These are phyloP conservation scores for Podospora pseudocomata DNA, from an alignment of 495 filamentous ascomycete species.

Conservation along the genomic window DNA sequence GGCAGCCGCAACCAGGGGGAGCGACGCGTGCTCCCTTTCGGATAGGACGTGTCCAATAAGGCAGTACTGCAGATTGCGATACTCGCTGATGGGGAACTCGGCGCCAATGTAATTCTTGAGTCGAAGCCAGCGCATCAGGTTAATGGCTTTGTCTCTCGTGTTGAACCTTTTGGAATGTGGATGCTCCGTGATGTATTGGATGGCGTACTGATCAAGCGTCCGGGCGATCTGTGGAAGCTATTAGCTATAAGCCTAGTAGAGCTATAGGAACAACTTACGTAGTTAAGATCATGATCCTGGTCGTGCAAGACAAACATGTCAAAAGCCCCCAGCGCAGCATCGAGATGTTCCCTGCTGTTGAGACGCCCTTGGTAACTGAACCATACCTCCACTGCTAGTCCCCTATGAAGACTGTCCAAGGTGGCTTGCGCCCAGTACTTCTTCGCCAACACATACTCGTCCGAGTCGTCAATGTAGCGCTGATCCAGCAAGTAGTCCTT, in stretches of 20 bases:
- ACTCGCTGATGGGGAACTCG: slow-evolving; percentile 53
- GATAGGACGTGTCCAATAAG: slow-evolving; percentile 77
- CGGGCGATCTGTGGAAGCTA: slow-evolving; percentile 47
- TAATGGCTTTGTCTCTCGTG: slow-evolving; percentile 63
- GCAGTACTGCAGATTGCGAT: slow-evolving; percentile 77
- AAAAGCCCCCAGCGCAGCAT: slow-evolving; percentile 72
- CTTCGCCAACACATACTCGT: slow-evolving; percentile 75
- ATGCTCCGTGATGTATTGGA: slow-evolving; percentile 47
- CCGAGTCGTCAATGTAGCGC: slow-evolving; percentile 52
- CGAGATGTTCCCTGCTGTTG: slow-evolving; percentile 44
- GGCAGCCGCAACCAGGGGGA: slow-evolving; percentile 73
- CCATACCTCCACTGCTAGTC: slow-evolving; percentile 75
- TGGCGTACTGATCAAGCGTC: slow-evolving; percentile 61
- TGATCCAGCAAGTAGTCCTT: slow-evolving; percentile 79
- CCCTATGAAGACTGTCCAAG: slow-evolving; percentile 75
- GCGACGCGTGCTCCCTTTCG: slow-evolving; percentile 61
- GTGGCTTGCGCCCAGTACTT: slow-evolving; percentile 72
- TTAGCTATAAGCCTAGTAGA: background rate
- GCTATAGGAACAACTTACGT: slow-evolving; percentile 47
- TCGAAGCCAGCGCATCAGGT: slow-evolving; percentile 62
- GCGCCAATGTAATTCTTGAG: slow-evolving; percentile 66
- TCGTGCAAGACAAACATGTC: slow-evolving; percentile 82
- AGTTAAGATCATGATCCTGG: slow-evolving; percentile 64
- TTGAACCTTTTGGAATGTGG: slow-evolving; percentile 49
- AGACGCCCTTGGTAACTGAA: slow-evolving; percentile 41